Evolutionary conservation across 2,329 filamentous ascomycete species (phyloP).

Genomic region (Diaporthe destruens): DNA sequence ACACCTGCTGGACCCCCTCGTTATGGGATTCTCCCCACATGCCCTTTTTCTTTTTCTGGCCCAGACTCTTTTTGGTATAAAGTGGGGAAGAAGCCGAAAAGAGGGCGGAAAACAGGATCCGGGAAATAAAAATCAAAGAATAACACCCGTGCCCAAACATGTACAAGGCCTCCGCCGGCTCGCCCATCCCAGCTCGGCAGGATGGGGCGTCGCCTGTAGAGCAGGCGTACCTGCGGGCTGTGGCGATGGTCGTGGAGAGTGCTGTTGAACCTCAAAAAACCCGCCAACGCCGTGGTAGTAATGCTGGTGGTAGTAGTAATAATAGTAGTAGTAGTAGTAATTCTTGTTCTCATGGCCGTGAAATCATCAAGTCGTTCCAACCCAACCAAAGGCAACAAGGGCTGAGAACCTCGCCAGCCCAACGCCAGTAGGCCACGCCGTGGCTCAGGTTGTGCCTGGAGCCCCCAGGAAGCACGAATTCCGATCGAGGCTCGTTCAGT

Average conservation of each 20-base stretch:
- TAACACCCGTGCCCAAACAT: constrained; percentile 15
- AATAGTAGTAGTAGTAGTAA: constrained; percentile 7
- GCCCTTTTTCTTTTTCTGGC: constrained; percentile 17
- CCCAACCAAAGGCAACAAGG: neutral
- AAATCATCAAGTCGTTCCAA: constrained; percentile 41
- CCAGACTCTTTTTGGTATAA: constrained; percentile 13
- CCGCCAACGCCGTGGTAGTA: constrained; percentile 39
- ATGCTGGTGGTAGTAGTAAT: constrained; percentile 1
- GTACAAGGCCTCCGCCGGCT: constrained; percentile 18
- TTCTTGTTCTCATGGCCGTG: constrained; percentile 42
- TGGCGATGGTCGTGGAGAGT: constrained; percentile 38
- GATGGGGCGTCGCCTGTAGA: constrained; percentile 18
- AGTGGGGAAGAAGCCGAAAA: constrained; percentile 24
- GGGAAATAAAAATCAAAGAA: constrained; percentile 6
- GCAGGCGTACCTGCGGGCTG: constrained; percentile 22
- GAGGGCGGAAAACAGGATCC: constrained; percentile 20
- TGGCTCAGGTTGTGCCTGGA: constrained; percentile 15
- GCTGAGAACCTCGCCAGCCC: neutral
- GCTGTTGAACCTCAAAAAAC: constrained; percentile 41
- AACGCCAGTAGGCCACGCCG: neutral
- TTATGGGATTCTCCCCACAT: neutral
- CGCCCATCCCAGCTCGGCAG: constrained; percentile 4
- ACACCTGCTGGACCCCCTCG: constrained; percentile 19
- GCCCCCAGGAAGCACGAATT: neutral
- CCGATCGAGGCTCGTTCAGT: neutral